These are phyloP conservation scores for Monosporozyma unispora DNA, from an alignment of 805 yeast genomes.

Conservation along the genomic window DNA sequence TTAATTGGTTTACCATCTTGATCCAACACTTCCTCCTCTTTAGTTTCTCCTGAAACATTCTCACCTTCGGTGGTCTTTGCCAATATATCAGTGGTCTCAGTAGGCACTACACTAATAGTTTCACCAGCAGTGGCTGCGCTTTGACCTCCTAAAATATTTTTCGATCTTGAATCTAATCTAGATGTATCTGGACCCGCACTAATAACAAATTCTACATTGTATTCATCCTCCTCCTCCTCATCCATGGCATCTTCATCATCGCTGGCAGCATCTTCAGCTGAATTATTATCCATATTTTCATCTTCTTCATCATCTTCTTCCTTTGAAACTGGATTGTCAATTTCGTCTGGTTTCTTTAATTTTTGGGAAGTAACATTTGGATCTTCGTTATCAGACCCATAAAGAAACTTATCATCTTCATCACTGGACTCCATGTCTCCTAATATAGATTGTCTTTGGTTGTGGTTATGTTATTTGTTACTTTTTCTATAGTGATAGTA, in stretches of 20 bases:
- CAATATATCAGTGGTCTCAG: conserved; percentile 6
- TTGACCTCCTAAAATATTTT: conserved; percentile 6
- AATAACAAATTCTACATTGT: conserved; percentile 77
- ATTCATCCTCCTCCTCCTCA: conserved; percentile 34
- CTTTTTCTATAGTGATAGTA: no score
- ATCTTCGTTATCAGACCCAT: conserved; percentile 28
- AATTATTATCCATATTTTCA: background rate
- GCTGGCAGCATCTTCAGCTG: background rate
- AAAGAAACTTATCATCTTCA: conserved; percentile 30
- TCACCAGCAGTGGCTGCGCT: conserved; percentile 12
- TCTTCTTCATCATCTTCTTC: background rate
- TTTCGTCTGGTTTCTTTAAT: conserved; percentile 5
- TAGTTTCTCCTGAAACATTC: conserved; percentile 5
- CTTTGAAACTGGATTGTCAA: background rate
- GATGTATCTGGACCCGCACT: conserved; percentile 34
- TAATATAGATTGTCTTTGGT: background rate
- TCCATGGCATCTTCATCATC: background rate
- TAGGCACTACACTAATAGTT: conserved; percentile 12
- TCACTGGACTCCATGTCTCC: conserved; percentile 24
- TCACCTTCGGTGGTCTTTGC: conserved; percentile 6
- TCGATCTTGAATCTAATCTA: conserved; percentile 18
- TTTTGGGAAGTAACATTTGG: conserved; percentile 1
- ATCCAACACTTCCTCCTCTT: background rate
- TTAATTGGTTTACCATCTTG: conserved; percentile 1
- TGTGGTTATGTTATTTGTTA: background rate